phyloP scores from a whole-genome alignment of 768 basidiomycete species.

The Clitopilus passeckerianus region DNA sequence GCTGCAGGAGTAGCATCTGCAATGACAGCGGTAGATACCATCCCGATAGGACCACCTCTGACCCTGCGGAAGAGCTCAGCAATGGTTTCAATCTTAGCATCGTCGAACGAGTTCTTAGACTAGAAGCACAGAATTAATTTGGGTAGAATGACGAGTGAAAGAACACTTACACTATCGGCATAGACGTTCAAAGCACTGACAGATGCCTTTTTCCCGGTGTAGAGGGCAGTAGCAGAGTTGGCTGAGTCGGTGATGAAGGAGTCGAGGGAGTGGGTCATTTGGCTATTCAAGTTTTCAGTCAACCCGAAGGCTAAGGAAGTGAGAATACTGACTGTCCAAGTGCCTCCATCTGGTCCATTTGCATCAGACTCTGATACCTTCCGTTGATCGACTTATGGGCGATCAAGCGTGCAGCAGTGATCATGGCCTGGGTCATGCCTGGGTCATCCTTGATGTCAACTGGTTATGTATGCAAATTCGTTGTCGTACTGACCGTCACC shows the following conservation, averaged over 20 bases:
- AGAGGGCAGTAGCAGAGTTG: constrained; percentile 41
- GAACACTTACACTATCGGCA: constrained; percentile 31
- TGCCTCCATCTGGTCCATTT: constrained; percentile 42
- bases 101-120: constrained; percentile 35
- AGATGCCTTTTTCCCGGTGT: constrained; percentile 38
- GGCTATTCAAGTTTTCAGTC: constrained; percentile 16
- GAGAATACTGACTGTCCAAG: constrained; percentile 31
- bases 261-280: constrained; percentile 44
- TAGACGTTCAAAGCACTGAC: constrained; percentile 37
- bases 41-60: constrained; percentile 35
- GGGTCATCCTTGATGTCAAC: background rate
- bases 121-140: constrained; percentile 8
- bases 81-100: constrained; percentile 40
- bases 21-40: constrained; percentile 40
- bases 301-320: background rate
- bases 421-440: constrained; percentile 47
- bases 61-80: constrained; percentile 37
- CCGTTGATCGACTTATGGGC: constrained; percentile 44
- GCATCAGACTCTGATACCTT: constrained; percentile 39
- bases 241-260: constrained; percentile 45
- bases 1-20: constrained; percentile 41
- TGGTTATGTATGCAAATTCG: background rate
- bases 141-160: background rate
- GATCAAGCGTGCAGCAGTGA: constrained; percentile 39
- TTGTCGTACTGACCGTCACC: constrained; percentile 30